A percentile compares a stretch with the other conserved stretches of the same genome.
Conservation (phyloP, 2,329 filamentous ascomycete genomes). For the Aschersonia sp. region DNA sequence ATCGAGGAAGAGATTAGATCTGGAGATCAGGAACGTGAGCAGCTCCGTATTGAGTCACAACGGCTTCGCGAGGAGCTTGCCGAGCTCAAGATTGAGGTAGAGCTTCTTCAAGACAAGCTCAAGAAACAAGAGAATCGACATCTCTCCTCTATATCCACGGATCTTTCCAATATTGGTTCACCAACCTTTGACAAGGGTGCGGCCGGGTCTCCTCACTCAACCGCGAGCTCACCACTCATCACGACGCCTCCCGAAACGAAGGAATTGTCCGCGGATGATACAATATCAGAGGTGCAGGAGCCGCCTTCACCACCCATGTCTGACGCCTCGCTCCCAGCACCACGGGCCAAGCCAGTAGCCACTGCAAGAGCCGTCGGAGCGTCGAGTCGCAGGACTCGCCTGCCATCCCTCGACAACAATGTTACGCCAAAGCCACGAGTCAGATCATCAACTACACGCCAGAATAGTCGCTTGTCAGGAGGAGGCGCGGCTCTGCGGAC, state of each 20-base stretch:
- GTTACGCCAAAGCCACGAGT: slow-evolving; percentile 43
- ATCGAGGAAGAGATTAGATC: slow-evolving; percentile 88
- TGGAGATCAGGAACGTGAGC: slow-evolving; percentile 83
- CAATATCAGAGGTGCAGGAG: slow-evolving; percentile 55
- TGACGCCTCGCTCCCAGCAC: slow-evolving; percentile 49
- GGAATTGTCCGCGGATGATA: slow-evolving; percentile 40
- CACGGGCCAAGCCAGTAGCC: slow-evolving; percentile 36
- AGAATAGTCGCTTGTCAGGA: slow-evolving; percentile 28
- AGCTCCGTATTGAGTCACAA: slow-evolving; percentile 78
- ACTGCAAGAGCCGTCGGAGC: slow-evolving; percentile 18
- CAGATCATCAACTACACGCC: slow-evolving; percentile 18
- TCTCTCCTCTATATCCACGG: slow-evolving; percentile 43
- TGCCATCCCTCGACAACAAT: slow-evolving; percentile 40
- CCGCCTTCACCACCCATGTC: slow-evolving; percentile 92
- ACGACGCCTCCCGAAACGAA: slow-evolving; percentile 69
- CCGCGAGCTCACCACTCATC: slow-evolving; percentile 80
- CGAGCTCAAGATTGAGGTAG: slow-evolving; percentile 86
- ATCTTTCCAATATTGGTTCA: slow-evolving; percentile 50
- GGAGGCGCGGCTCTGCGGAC: slow-evolving; percentile 33
- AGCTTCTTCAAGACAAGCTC: slow-evolving; percentile 88
- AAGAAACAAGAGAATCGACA: slow-evolving; percentile 52
- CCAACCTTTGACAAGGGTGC: slow-evolving; percentile 59
- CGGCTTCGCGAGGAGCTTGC: slow-evolving; percentile 79
- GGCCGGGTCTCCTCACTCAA: slow-evolving; percentile 64
- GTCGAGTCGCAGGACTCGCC: slow-evolving; percentile 30